These are phyloP conservation scores for Neonectria faginata DNA, from an alignment of 2,329 filamentous ascomycete genomes.

Conservation along the genomic window DNA sequence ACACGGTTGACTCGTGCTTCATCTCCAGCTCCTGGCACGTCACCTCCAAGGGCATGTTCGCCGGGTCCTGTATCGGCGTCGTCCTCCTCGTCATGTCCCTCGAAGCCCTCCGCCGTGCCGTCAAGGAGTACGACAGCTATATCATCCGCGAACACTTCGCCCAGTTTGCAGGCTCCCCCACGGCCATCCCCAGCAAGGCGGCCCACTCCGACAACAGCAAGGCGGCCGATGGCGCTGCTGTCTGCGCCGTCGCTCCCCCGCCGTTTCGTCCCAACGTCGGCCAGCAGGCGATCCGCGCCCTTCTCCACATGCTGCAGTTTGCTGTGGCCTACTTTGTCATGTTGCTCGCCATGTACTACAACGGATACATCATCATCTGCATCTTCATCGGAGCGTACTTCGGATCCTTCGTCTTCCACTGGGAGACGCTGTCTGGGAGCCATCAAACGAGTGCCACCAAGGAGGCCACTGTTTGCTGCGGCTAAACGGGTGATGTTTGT, in stretches of 20 bases:
- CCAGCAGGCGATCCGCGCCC: slow-evolving; percentile 75
- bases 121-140: slow-evolving; percentile 78
- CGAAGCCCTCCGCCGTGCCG: slow-evolving; percentile 76
- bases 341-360: slow-evolving; percentile 68
- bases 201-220: slow-evolving; percentile 41
- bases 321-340: slow-evolving; percentile 84
- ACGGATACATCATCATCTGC: slow-evolving; percentile 82
- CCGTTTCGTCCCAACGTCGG: slow-evolving; percentile 67
- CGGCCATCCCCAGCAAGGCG: slow-evolving; percentile 23
- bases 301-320: slow-evolving; percentile 78
- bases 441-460: slow-evolving; percentile 51
- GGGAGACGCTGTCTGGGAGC: slow-evolving; percentile 64
- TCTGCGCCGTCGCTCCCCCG: slow-evolving; percentile 39
- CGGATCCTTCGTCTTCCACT: slow-evolving; percentile 79
- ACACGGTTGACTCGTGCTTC: slow-evolving; percentile 78
- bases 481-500: slow-evolving; percentile 38
- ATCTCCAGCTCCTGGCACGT: slow-evolving; percentile 77
- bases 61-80: slow-evolving; percentile 82
- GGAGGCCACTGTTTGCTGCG: slow-evolving; percentile 57
- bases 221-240: slow-evolving; percentile 28
- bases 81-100: slow-evolving; percentile 78
- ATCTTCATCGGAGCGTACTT: slow-evolving; percentile 82
- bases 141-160: slow-evolving; percentile 66
- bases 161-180: slow-evolving; percentile 42
- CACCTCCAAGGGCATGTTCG: slow-evolving; percentile 77